Evolutionary conservation across 257 asterid species (phyloP).

Genomic region (Echium plantagineum): DNA sequence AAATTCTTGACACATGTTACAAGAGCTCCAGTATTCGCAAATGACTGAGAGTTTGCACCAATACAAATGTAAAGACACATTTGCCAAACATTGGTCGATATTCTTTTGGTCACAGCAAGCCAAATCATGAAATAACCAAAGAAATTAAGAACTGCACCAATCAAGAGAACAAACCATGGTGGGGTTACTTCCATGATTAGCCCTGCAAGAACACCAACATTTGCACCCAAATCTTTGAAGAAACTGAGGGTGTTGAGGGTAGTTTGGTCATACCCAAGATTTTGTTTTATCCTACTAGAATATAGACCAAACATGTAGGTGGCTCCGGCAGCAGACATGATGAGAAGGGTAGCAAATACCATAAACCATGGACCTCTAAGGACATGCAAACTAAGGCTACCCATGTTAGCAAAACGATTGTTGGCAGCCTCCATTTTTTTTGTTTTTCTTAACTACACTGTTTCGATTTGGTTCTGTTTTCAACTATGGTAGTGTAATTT

Average conservation of each 20-base stretch:
- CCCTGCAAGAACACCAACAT: conserved; percentile 15
- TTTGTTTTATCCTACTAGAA: conserved; percentile 8
- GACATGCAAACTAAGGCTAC: conserved; percentile 9
- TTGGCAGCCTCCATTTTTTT: neutral
- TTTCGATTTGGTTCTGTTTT: too few relatives aligned
- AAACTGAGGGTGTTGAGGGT: conserved; percentile 14
- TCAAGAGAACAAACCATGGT: conserved; percentile 13
- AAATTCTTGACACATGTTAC: conserved; percentile 15
- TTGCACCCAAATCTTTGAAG: conserved; percentile 18
- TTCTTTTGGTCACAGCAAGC: conserved; percentile 11
- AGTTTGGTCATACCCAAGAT: conserved; percentile 15
- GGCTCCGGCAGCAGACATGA: conserved; percentile 15
- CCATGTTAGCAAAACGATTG: conserved; percentile 1
- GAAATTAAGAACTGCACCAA: conserved; percentile 14
- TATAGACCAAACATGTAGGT: conserved; percentile 17
- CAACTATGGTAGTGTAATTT: too few relatives aligned
- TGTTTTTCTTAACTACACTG: too few relatives aligned
- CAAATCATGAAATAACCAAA: conserved; percentile 19
- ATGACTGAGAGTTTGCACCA: conserved; percentile 17
- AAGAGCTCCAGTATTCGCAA: conserved; percentile 15
- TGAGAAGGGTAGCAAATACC: conserved; percentile 13
- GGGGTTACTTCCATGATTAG: conserved; percentile 15
- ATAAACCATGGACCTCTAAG: conserved; percentile 15
- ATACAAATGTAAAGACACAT: conserved; percentile 16
- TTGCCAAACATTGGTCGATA: conserved; percentile 10